A percentile compares a stretch with the other conserved stretches of the same genome.
Conservation (phyloP, 2,329 filamentous ascomycete genomes). For the Ascochyta viciae-villosae region DNA sequence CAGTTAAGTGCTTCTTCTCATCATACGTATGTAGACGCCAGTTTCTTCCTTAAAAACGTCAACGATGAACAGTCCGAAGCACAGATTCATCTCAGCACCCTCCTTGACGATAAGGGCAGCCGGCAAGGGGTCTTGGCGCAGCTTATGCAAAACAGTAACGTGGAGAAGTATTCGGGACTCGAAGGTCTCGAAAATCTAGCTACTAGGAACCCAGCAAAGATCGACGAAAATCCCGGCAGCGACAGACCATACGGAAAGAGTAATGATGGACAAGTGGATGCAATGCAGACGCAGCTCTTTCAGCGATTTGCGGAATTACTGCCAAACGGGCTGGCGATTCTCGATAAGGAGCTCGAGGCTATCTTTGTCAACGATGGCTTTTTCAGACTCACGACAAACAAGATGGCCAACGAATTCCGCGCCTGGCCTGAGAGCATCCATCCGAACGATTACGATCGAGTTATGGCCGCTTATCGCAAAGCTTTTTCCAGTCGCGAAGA, state of each 20-base stretch:
- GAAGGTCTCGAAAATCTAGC: constrained; percentile 33
- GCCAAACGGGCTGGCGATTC: constrained; percentile 55
- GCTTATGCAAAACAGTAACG: constrained; percentile 29
- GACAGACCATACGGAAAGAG: not conserved
- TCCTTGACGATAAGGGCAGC: constrained; percentile 40
- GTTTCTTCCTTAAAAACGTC: constrained; percentile 33
- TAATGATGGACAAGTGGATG: constrained; percentile 27
- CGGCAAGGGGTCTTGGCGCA: constrained; percentile 45
- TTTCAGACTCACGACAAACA: constrained; percentile 55
- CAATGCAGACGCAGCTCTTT: constrained; percentile 53
- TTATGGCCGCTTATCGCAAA: constrained; percentile 53
- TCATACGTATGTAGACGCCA: constrained; percentile 24
- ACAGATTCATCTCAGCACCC: constrained; percentile 41
- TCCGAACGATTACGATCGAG: constrained; percentile 53
- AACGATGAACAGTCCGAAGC: constrained; percentile 21
- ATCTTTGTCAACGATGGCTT: constrained; percentile 57
- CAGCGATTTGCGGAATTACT: constrained; percentile 55
- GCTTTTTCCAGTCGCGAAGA: constrained; percentile 50
- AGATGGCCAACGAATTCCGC: constrained; percentile 50
- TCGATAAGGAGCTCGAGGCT: constrained; percentile 54
- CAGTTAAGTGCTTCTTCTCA: constrained; percentile 2
- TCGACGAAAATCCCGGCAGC: constrained; percentile 10
- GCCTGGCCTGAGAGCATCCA: constrained; percentile 57
- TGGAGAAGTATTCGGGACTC: constrained; percentile 35
- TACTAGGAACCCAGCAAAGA: constrained; percentile 24